These are phyloP conservation scores for Ganoderma lucidum DNA, from an alignment of 1,284 basidiomycete species.

Conservation along the genomic window DNA sequence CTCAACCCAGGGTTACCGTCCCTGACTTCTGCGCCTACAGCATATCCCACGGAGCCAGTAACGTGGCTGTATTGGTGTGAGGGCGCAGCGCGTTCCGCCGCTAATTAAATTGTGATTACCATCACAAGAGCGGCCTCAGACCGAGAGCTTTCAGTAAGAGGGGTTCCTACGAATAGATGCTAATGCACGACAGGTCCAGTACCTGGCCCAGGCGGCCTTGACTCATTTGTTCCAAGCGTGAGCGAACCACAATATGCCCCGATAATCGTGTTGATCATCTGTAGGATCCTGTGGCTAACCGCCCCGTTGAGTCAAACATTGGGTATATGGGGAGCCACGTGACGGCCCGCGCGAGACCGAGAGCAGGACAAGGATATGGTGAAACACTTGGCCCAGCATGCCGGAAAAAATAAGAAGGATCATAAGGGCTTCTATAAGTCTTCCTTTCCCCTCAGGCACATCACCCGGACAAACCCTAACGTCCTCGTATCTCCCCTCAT, in stretches of 20 bases:
- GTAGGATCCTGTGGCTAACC: too few species aligned
- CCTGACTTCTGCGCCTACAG: neutral
- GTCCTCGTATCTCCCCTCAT: neutral
- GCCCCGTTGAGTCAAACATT: too few species aligned
- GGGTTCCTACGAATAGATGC: neutral
- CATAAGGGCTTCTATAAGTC: neutral
- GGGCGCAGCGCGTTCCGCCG: neutral
- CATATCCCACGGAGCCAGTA: neutral
- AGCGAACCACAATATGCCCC: too few species aligned
- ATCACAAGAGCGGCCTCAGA: neutral
- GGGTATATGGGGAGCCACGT: too few species aligned
- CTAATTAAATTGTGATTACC: neutral
- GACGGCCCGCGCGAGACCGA: too few species aligned
- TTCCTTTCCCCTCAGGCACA: neutral
- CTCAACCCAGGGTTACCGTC: slow-evolving; percentile 2
- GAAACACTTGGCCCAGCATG: too few species aligned
- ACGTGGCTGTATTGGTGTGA: neutral
- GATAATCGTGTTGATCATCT: too few species aligned
- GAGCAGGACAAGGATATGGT: too few species aligned
- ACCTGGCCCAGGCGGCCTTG: too few species aligned
- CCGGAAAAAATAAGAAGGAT: too few species aligned
- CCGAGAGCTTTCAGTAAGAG: neutral
- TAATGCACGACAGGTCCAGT: too few species aligned
- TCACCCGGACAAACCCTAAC: neutral
- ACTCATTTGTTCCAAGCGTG: too few species aligned